Conservation (phyloP, 495 filamentous ascomycete species). For the Penicillium riverlandense region DNA sequence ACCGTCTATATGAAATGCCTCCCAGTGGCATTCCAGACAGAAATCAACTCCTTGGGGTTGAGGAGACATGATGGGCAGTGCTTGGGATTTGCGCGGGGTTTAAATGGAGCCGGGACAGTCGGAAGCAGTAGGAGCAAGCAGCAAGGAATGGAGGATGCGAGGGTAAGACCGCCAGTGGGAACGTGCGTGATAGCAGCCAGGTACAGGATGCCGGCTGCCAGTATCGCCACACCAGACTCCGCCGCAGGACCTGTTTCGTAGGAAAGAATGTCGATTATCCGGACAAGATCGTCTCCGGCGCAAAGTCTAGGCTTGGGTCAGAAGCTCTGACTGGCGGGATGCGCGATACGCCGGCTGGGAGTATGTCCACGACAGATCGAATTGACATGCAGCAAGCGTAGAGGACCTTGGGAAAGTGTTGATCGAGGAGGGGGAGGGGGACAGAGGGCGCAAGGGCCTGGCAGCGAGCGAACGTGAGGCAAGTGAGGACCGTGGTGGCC, state of each 20-base stretch:
- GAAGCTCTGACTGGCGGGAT: constrained; percentile 1
- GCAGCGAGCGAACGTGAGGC: not conserved
- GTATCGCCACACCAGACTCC: not conserved
- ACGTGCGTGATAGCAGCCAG: constrained; percentile 3
- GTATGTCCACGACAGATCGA: not conserved
- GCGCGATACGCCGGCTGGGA: constrained; percentile 3
- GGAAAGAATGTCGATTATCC: too few species aligned
- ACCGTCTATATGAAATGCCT: constrained; percentile 31
- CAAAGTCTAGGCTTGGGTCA: constrained; percentile 13
- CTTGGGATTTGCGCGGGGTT: constrained; percentile 4
- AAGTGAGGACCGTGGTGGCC: constrained; percentile 28
- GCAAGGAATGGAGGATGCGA: not conserved
- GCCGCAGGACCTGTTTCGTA: too few species aligned
- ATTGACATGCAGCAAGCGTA: constrained; percentile 9
- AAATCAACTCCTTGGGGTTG: constrained; percentile 28
- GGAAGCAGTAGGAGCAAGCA: not conserved
- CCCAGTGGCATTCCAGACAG: constrained; percentile 41
- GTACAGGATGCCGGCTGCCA: constrained; percentile 5
- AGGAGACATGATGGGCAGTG: constrained; percentile 27
- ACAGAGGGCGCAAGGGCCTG: not conserved
- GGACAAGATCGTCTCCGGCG: not conserved
- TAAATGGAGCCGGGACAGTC: not conserved
- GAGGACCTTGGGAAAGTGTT: constrained; percentile 19
- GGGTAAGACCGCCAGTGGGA: constrained; percentile 11
- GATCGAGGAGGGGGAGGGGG: not conserved